Evolutionary conservation across 75 land plant genomes (phyloP), one percentile per base, ranked within the genome.

Genomic region (Picea glauca): DNA sequence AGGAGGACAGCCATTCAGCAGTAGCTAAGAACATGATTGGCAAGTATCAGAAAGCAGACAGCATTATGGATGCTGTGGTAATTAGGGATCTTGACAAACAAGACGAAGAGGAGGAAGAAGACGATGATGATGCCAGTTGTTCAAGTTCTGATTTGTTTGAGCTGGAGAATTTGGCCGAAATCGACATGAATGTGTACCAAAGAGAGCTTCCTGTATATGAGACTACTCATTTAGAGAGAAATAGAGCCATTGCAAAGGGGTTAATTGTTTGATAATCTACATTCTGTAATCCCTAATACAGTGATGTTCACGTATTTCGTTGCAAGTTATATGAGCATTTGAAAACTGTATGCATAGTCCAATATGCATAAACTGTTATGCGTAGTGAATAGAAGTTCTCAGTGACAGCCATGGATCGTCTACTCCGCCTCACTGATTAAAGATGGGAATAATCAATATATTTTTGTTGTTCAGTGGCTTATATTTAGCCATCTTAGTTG

Each of bases 141-240:
- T 60, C 86, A 13, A 91, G 93, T 73, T 89, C 91, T 1, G 89
- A 89, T 84, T 78, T 91, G 50, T 91, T 89, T 80, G 93, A 91
- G 62, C 72, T 91, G 70, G 89, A 91, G 81, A 85, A 87, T 78
- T 74, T 88, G 43, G 72, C 82, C 31, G 78, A 75, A 46, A 81
- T 83, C 31, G 89, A 89, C 32, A 66, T 31, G 13, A 32, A 21
- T 15, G 38, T 62, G 54, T 89, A 83, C 58, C 58, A 76, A 0
- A 86, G 85, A 61, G 92, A 90, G 75, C 62, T 90, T 58, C 92
- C 92, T n/a, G 90, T 90, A 40, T 88, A 90, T 79, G 90, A 85
- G 67, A 90, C 87, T 15, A 90, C 89, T 6, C 83, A 82, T 67
- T 76, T 87, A 13, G 80, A 76, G 58, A 82, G 83, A 5, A 86